phyloP scores from a whole-genome alignment of 306 rosid genomes.

The Lathyrus aphaca region DNA sequence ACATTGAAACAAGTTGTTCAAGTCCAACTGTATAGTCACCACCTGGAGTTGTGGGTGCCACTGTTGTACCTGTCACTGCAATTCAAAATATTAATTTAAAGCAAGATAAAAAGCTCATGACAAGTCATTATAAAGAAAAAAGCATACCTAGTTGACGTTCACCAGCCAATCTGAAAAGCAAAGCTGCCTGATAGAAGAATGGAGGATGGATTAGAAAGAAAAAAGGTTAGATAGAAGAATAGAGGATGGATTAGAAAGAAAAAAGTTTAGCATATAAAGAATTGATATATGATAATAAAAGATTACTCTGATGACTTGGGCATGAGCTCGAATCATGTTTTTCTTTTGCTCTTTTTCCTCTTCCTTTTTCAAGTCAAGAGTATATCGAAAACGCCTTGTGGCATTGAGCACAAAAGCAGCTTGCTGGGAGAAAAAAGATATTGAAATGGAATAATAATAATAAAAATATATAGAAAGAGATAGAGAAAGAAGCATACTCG shows the following conservation, averaged over 20 bases:
- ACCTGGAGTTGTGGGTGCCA: conserved; percentile 50
- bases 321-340: conserved; percentile 87
- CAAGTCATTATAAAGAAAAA: too few species aligned
- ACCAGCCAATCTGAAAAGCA: conserved; percentile 93
- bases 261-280: background rate
- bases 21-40: conserved; percentile 64
- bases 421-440: conserved; percentile 54
- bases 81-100: conserved; percentile 34
- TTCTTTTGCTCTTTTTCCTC: conserved; percentile 69
- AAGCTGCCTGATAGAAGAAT: conserved; percentile 72
- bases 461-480: too few species aligned
- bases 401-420: conserved; percentile 90
- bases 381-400: conserved; percentile 85
- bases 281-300: conserved; percentile 10
- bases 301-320: conserved; percentile 92
- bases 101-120: conserved; percentile 14
- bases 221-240: conserved; percentile 38
- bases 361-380: conserved; percentile 79
- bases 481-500: conserved; percentile 45
- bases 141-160: conserved; percentile 74
- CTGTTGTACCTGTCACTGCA: conserved; percentile 49
- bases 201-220: conserved; percentile 44
- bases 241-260: conserved; percentile 44
- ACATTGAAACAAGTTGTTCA: conserved; percentile 73
- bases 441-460: background rate